Evolutionary conservation across 2,329 filamentous ascomycete genomes (phyloP).

Genomic region (Tricladium varicosporioides): DNA sequence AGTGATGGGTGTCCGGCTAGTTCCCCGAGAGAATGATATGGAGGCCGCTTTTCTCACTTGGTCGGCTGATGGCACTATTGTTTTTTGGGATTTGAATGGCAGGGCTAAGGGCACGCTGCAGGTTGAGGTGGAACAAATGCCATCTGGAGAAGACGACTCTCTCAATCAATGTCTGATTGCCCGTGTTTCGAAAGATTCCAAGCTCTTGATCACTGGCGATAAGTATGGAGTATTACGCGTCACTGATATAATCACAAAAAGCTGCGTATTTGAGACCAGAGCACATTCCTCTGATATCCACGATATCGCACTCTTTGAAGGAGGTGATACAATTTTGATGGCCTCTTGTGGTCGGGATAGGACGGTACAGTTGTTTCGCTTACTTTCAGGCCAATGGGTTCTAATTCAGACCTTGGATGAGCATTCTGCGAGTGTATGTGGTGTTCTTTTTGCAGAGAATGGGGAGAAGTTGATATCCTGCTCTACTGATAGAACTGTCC

Average conservation of each 20-base stretch:
- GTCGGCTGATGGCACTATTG: slow-evolving; percentile 76
- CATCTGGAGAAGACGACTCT: slow-evolving; percentile 48
- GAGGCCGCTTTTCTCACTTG: slow-evolving; percentile 83
- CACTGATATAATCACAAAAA: slow-evolving; percentile 58
- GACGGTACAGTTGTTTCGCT: slow-evolving; percentile 84
- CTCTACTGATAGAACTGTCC: slow-evolving; percentile 82
- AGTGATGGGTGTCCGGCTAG: slow-evolving; percentile 69
- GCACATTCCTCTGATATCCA: slow-evolving; percentile 86
- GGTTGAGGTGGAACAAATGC: slow-evolving; percentile 66
- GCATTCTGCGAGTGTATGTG: slow-evolving; percentile 81
- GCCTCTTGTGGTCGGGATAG: slow-evolving; percentile 86
- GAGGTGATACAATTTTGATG: slow-evolving; percentile 61
- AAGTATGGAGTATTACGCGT: slow-evolving; percentile 78
- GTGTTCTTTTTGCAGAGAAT: slow-evolving; percentile 72
- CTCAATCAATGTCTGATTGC: slow-evolving; percentile 60
- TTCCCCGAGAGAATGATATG: slow-evolving; percentile 58
- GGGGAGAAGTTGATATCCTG: slow-evolving; percentile 72
- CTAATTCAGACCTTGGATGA: slow-evolving; percentile 90
- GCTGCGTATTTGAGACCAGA: slow-evolving; percentile 69
- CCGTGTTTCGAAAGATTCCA: slow-evolving; percentile 57
- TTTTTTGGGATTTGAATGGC: slow-evolving; percentile 80
- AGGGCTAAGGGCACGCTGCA: slow-evolving; percentile 61
- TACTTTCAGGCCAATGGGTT: slow-evolving; percentile 58
- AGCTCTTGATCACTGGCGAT: slow-evolving; percentile 78
- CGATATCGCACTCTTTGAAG: slow-evolving; percentile 71